Evolutionary conservation across 257 asterid genomes (phyloP).

Genomic region (Lantana camara): DNA sequence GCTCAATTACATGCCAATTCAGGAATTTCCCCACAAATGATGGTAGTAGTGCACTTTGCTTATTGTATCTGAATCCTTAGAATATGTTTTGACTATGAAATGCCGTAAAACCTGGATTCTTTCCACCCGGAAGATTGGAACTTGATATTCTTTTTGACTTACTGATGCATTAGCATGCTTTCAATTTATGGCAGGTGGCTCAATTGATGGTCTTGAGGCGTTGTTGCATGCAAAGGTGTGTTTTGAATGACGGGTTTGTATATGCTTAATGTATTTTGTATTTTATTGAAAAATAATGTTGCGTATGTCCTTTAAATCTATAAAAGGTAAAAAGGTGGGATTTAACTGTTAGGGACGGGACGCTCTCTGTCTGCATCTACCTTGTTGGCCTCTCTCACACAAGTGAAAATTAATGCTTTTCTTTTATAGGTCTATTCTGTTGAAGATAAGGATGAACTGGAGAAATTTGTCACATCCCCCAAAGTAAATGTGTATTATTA

Average conservation of each 20-base stretch:
- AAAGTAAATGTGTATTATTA: conserved; percentile 66
- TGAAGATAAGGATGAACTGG: conserved; percentile 75
- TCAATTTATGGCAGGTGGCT: conserved; percentile 64
- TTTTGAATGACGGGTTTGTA: conserved; percentile 27
- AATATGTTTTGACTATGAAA: conserved; percentile 10
- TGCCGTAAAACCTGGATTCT: conserved; percentile 11
- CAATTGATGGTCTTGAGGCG: conserved; percentile 84
- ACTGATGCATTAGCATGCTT: conserved; percentile 23
- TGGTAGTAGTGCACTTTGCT: neutral
- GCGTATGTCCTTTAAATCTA: neutral
- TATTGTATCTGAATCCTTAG: conserved; percentile 4
- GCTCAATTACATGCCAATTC: neutral
- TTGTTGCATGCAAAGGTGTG: conserved; percentile 87
- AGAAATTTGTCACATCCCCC: conserved; percentile 71
- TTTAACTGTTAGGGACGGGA: conserved; percentile 7
- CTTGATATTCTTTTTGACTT: conserved; percentile 22
- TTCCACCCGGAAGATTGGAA: conserved; percentile 14
- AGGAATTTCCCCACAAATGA: neutral
- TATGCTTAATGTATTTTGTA: conserved; percentile 13
- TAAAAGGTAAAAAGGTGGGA: neutral
- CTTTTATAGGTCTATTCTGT: conserved; percentile 72
- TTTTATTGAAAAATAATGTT: conserved; percentile 2
- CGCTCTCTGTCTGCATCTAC: conserved; percentile 2
- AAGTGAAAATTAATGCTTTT: conserved; percentile 27
- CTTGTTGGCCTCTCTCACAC: conserved; percentile 20